phyloP scores from a whole-genome alignment of 495 filamentous ascomycete species.

The Podospora anserina region DNA sequence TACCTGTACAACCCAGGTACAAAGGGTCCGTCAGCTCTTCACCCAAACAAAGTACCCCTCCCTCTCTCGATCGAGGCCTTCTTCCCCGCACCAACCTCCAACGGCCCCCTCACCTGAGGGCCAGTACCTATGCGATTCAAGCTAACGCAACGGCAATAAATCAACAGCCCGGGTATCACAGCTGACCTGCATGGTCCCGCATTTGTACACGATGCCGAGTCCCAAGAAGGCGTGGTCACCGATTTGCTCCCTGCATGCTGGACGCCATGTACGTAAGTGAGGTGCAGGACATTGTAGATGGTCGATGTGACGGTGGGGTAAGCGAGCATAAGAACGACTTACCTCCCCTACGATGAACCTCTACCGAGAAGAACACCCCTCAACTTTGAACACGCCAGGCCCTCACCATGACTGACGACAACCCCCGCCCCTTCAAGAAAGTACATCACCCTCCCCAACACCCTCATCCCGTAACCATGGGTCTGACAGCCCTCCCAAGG shows the following conservation, averaged over 20 bases:
- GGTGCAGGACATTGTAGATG: too few species aligned
- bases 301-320: too few species aligned
- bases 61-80: neutral
- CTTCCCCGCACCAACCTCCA: neutral
- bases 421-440: neutral
- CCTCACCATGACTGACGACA: neutral
- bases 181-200: neutral
- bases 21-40: too few species aligned
- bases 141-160: neutral
- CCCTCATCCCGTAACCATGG: constrained; percentile 12
- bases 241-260: neutral
- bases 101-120: neutral
- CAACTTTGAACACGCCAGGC: neutral
- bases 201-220: neutral
- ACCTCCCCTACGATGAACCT: too few species aligned
- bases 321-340: too few species aligned
- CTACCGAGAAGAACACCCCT: too few species aligned
- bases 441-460: neutral
- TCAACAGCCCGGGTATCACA: neutral
- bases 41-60: neutral
- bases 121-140: neutral
- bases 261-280: too few species aligned
- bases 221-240: neutral
- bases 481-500: constrained; percentile 10
- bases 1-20: too few species aligned